phyloP scores from a whole-genome alignment of 208 protist species.

The Wallacemonas sp. region DNA sequence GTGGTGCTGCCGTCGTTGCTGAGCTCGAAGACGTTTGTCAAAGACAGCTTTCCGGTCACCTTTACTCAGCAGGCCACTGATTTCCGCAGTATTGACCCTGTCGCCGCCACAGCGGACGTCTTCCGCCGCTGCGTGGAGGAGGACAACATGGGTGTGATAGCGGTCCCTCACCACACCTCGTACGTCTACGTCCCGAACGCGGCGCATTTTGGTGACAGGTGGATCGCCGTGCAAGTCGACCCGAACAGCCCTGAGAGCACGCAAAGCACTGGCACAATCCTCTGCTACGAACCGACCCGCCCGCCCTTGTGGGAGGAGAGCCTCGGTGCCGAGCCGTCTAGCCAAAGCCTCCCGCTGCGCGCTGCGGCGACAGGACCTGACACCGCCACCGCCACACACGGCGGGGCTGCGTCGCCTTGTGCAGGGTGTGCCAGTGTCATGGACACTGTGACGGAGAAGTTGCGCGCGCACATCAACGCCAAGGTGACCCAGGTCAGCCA shows the following conservation, averaged over 20 bases:
- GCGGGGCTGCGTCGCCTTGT: neutral
- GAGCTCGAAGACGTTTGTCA: conserved; percentile 46
- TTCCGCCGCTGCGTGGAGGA: conserved; percentile 73
- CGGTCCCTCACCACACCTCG: conserved; percentile 25
- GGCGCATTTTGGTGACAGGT: conserved; percentile 44
- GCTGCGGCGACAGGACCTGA: too few relatives aligned
- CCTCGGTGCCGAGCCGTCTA: too few relatives aligned
- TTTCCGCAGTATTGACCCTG: conserved; percentile 48
- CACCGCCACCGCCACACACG: neutral
- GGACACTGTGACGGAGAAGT: conserved; percentile 25
- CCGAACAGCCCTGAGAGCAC: conserved; percentile 20
- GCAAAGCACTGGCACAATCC: conserved; percentile 35
- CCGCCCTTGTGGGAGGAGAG: conserved; percentile 1
- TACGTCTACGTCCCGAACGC: conserved; percentile 54
- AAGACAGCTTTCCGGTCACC: conserved; percentile 55
- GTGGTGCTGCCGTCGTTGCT: conserved; percentile 66
- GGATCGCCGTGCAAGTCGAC: conserved; percentile 64
- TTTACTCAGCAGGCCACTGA: conserved; percentile 75
- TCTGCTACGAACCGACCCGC: conserved; percentile 44
- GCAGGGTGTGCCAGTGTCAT: too few relatives aligned
- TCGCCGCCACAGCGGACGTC: conserved; percentile 49
- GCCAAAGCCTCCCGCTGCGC: too few relatives aligned
- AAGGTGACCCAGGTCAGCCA: conserved; percentile 83
- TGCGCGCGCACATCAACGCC: conserved; percentile 50
- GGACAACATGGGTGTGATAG: conserved; percentile 77